Evolutionary conservation across 176 grass and related monocot species (phyloP).

Genomic region (Tillandsia leiboldiana): DNA sequence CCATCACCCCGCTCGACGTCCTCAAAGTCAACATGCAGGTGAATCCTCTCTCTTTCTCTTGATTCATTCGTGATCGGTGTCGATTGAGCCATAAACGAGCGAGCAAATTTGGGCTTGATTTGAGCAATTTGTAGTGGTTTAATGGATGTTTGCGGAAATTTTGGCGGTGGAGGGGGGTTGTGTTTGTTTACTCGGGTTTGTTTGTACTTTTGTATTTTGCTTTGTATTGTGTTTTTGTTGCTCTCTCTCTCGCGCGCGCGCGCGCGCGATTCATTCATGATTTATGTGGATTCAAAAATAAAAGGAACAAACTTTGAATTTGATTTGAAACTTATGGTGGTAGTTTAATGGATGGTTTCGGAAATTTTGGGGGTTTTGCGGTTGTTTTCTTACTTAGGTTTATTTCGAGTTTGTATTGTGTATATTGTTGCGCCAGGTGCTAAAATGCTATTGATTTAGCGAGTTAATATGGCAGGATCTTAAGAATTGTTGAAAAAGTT

Average conservation of each 20-base stretch:
- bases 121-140: too few species aligned
- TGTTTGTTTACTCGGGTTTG: not conserved
- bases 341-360: too few species aligned
- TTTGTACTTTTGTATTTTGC: not conserved
- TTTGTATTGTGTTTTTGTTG: not conserved
- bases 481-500: too few species aligned
- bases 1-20: constrained; percentile 89
- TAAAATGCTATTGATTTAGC: too few species aligned
- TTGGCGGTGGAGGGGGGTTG: too few species aligned
- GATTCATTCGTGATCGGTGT: not conserved
- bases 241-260: too few species aligned
- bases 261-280: too few species aligned
- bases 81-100: too few species aligned
- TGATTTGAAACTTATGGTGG: not conserved
- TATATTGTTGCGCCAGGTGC: too few species aligned
- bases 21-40: constrained; percentile 99
- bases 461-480: too few species aligned
- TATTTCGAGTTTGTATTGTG: not conserved
- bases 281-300: not conserved
- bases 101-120: too few species aligned
- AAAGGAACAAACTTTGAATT: not conserved
- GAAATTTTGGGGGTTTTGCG: not conserved
- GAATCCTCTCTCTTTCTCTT: not conserved
- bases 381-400: not conserved
- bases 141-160: too few species aligned